Evolutionary conservation across 192 early-diverging fungal species (phyloP).

Genomic region (Coemansia sp.): DNA sequence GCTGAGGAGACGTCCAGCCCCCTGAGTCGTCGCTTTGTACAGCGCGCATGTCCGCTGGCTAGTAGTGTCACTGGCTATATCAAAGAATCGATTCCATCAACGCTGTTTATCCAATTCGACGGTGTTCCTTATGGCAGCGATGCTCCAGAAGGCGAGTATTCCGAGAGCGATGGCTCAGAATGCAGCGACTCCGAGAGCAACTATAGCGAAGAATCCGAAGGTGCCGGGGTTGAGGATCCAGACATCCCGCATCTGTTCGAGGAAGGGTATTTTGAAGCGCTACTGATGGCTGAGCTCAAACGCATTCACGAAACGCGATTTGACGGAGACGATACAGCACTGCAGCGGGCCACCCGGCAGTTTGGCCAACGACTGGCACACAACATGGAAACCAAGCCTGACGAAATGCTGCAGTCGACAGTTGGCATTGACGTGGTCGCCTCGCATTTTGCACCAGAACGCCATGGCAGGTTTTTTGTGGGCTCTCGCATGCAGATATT

Average conservation of each 20-base stretch:
- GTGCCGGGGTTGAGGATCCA: conserved; percentile 16
- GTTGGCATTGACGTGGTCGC: conserved; percentile 36
- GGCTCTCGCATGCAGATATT: conserved; percentile 29
- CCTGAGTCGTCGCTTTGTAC: conserved; percentile 74
- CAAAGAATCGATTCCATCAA: conserved; percentile 54
- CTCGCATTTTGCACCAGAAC: conserved; percentile 31
- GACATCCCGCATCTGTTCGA: conserved; percentile 58
- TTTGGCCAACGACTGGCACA: conserved; percentile 20
- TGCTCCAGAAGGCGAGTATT: too few species aligned
- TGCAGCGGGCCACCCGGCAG: conserved; percentile 25
- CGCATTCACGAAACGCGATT: conserved; percentile 44
- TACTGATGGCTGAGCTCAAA: conserved; percentile 60
- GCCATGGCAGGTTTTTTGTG: conserved; percentile 9
- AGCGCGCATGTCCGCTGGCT: conserved; percentile 62
- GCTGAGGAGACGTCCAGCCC: conserved; percentile 68
- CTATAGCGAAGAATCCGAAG: conserved; percentile 8
- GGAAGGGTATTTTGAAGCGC: conserved; percentile 57
- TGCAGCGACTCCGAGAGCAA: not conserved
- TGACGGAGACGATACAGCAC: conserved; percentile 31
- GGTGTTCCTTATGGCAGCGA: conserved; percentile 53
- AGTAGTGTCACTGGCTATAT: conserved; percentile 61
- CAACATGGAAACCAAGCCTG: conserved; percentile 34
- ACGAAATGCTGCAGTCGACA: conserved; percentile 19
- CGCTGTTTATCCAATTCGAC: conserved; percentile 63
- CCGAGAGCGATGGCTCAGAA: too few species aligned